Evolutionary conservation across 805 yeast species (phyloP).

Genomic region (Debaryomyces hansenii): DNA sequence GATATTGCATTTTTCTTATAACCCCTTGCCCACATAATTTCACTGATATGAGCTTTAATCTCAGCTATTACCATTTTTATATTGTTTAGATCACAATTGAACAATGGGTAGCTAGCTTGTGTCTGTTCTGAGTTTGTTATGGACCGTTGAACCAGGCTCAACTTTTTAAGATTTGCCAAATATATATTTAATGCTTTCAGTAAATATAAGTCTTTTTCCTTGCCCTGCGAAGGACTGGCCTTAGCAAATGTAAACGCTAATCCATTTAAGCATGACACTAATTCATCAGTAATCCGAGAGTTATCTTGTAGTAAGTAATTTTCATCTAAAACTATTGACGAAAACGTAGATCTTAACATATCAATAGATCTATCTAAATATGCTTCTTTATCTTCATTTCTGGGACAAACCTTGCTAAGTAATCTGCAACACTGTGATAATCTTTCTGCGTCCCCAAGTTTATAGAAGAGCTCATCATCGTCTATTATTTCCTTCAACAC

Average conservation of each 20-base stretch:
- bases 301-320: conserved; percentile 24
- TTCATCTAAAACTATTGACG: conserved; percentile 21
- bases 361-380: conserved; percentile 31
- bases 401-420: conserved; percentile 25
- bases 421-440: conserved; percentile 40
- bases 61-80: conserved; percentile 29
- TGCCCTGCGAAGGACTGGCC: conserved; percentile 4
- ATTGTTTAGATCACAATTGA: conserved; percentile 32
- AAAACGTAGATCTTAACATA: conserved; percentile 32
- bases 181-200: conserved; percentile 34
- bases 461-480: conserved; percentile 36
- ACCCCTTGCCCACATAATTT: conserved; percentile 43
- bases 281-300: conserved; percentile 37
- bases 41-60: conserved; percentile 38
- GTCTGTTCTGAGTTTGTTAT: conserved; percentile 14
- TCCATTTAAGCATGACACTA: conserved; percentile 30
- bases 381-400: conserved; percentile 16
- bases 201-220: conserved; percentile 14
- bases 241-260: conserved; percentile 34
- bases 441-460: conserved; percentile 41
- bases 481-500: conserved; percentile 30
- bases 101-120: conserved; percentile 35
- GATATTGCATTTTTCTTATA: conserved; percentile 36
- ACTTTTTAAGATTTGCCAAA: conserved; percentile 30
- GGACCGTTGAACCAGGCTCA: conserved; percentile 18